A percentile compares a stretch with the other conserved stretches of the same genome.
Conservation (phyloP, 768 basidiomycete genomes). For the Hemileccinum rubropunctum region DNA sequence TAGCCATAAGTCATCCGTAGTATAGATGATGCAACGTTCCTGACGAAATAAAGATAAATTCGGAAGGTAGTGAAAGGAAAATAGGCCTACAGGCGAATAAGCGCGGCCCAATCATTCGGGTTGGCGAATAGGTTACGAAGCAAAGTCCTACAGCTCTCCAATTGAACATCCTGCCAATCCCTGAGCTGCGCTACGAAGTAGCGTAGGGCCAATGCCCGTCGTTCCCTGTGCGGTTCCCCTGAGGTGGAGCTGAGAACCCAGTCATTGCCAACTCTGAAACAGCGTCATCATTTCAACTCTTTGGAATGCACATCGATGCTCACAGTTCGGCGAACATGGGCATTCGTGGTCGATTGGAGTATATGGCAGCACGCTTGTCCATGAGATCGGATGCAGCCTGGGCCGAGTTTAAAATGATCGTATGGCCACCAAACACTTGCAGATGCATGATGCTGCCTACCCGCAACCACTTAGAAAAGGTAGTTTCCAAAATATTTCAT, state of each 20-base stretch:
- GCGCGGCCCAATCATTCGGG: background rate
- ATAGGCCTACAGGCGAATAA: background rate
- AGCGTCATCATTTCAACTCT: no score
- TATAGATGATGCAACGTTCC: background rate
- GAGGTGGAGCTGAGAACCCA: conserved; percentile 1
- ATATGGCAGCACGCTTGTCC: background rate
- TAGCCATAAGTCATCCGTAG: background rate
- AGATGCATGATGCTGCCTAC: background rate
- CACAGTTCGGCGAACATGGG: background rate
- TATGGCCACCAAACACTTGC: background rate
- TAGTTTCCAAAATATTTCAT: background rate
- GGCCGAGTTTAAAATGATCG: conserved; percentile 35
- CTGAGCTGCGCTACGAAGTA: conserved; percentile 8
- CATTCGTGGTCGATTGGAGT: background rate
- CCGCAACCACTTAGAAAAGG: background rate
- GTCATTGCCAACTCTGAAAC: background rate
- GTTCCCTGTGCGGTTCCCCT: conserved; percentile 7
- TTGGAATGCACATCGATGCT: background rate
- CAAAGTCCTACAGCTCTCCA: conserved; percentile 1
- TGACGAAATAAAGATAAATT: background rate
- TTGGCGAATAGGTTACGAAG: background rate
- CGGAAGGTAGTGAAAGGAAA: no score
- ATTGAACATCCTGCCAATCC: conserved; percentile 9
- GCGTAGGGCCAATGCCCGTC: conserved; percentile 8
- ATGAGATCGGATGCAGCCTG: conserved; percentile 7